Evolutionary conservation across 2,329 filamentous ascomycete species (phyloP).

Genomic region (Daldinia sp.): DNA sequence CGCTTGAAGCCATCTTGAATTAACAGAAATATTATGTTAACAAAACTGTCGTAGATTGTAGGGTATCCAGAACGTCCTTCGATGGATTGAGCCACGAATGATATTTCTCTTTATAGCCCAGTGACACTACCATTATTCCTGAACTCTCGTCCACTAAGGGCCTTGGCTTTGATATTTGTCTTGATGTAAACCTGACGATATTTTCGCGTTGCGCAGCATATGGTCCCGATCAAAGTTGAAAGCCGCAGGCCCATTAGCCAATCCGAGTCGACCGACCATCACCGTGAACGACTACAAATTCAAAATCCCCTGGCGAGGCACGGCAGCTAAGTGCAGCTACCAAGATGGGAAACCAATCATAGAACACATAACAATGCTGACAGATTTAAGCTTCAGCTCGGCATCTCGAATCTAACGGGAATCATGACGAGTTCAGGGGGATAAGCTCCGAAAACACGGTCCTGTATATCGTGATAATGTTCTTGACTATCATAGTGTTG

Average conservation of each 20-base stretch:
- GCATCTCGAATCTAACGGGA: neutral
- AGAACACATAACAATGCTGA: neutral
- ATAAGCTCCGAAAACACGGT: neutral
- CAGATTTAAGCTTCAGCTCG: neutral
- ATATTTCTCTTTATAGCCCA: neutral
- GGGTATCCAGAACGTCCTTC: neutral
- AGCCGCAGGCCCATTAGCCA: neutral
- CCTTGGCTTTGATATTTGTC: neutral
- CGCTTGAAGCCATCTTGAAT: slow-evolving; percentile 20
- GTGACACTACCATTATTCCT: neutral
- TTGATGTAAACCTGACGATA: slow-evolving; percentile 29
- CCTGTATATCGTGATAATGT: neutral
- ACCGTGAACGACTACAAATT: neutral
- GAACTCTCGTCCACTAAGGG: neutral
- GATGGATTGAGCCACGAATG: neutral
- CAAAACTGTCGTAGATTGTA: neutral
- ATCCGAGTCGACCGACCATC: neutral
- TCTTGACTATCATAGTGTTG: neutral
- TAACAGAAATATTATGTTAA: neutral
- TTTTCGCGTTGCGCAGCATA: neutral
- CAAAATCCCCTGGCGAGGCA: neutral
- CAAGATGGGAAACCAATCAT: neutral
- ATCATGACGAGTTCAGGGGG: slow-evolving; percentile 13
- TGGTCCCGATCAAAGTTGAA: slow-evolving; percentile 4
- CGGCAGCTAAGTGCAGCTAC: neutral